Evolutionary conservation across 1,284 basidiomycete genomes (phyloP).

Genomic region (Trichosporon faecale): DNA sequence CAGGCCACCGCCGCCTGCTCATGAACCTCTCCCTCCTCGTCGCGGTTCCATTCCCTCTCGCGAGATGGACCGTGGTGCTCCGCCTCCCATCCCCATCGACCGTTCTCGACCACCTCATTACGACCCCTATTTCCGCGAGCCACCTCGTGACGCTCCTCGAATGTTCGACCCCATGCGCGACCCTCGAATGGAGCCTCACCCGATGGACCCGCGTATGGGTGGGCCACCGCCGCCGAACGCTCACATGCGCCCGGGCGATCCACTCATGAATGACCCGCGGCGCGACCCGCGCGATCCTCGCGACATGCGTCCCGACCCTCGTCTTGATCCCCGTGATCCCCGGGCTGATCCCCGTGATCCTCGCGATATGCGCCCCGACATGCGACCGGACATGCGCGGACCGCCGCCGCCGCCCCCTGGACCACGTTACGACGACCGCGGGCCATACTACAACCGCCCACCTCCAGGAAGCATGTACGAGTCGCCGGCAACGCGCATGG

Average conservation of each 20-base stretch:
- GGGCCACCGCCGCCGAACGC: background rate
- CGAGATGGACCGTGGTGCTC: constrained; percentile 4
- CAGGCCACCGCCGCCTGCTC: constrained; percentile 1
- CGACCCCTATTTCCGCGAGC: constrained; percentile 5
- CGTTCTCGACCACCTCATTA: constrained; percentile 5
- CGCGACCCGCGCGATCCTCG: constrained; percentile 2
- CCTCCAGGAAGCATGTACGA: background rate
- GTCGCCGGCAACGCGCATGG: background rate
- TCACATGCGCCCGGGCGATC: background rate
- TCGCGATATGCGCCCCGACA: constrained; percentile 1
- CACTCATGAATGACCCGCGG: background rate
- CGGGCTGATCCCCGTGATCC: constrained; percentile 9
- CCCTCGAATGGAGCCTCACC: background rate
- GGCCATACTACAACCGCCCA: constrained; percentile 3
- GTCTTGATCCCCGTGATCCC: constrained; percentile 1
- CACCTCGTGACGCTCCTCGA: background rate
- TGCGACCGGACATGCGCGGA: background rate
- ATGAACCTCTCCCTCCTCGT: constrained; percentile 3
- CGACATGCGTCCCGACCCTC: constrained; percentile 8
- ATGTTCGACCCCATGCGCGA: background rate
- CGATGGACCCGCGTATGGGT: constrained; percentile 5
- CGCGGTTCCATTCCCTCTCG: background rate
- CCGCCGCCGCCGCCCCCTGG: background rate
- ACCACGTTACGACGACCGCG: constrained; percentile 9
- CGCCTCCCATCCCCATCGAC: constrained; percentile 1